A percentile compares a stretch with the other conserved stretches of the same genome.
These are phyloP conservation scores for Claviceps africana DNA, from an alignment of 2,329 filamentous ascomycete genomes.

Conservation along the genomic window DNA sequence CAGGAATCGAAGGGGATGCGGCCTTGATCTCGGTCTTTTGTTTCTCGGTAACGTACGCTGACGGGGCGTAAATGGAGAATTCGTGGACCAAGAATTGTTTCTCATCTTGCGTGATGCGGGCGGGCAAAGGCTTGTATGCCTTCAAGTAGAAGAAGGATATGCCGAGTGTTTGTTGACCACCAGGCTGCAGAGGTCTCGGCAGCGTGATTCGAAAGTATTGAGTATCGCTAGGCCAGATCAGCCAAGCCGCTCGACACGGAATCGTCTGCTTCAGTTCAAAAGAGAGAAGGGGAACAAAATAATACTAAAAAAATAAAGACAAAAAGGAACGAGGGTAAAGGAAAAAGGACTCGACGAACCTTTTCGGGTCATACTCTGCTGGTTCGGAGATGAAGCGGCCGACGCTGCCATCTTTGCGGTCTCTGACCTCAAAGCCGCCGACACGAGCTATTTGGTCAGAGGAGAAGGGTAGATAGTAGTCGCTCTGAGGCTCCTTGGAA, in stretches of 20 bases:
- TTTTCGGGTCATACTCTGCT: slow-evolving; percentile 50
- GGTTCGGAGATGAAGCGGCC: slow-evolving; percentile 55
- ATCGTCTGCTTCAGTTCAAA: background rate
- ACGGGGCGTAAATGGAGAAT: slow-evolving; percentile 75
- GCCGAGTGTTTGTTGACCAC: slow-evolving; percentile 68
- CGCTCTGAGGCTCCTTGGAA: slow-evolving; percentile 61
- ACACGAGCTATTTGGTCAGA: slow-evolving; percentile 59
- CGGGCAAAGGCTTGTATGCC: slow-evolving; percentile 67
- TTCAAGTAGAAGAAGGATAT: slow-evolving; percentile 75
- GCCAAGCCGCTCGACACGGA: background rate
- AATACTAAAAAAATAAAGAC: background rate
- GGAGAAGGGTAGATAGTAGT: slow-evolving; percentile 86
- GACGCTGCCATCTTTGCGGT: slow-evolving; percentile 65
- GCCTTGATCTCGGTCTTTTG: slow-evolving; percentile 98
- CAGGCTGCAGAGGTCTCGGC: slow-evolving; percentile 59
- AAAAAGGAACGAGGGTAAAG: too few relatives aligned
- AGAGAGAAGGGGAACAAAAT: background rate
- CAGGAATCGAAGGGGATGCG: slow-evolving; percentile 60
- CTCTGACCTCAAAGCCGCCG: slow-evolving; percentile 79
- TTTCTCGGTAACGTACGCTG: slow-evolving; percentile 72
- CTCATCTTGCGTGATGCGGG: slow-evolving; percentile 67
- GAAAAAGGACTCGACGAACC: slow-evolving; percentile 23
- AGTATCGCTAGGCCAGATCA: slow-evolving; percentile 35
- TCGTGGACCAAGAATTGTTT: slow-evolving; percentile 76
- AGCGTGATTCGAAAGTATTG: slow-evolving; percentile 81